A percentile compares a stretch with the other conserved stretches of the same genome.
phyloP scores from a whole-genome alignment of 179 eudicot genomes.

The Pouteria campechiana region DNA sequence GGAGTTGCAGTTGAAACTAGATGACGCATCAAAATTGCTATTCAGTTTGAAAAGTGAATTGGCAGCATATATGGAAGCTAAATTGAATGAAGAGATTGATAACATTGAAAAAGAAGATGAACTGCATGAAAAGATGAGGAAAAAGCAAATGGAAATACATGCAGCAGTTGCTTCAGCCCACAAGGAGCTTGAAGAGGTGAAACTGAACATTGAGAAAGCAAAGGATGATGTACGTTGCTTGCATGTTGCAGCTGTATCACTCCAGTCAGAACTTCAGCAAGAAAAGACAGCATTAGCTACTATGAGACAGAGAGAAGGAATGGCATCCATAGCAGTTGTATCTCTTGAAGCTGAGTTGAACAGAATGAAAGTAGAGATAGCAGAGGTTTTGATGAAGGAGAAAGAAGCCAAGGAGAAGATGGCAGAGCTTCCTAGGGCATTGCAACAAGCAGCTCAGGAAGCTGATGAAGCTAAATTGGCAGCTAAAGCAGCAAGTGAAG shows the following conservation, averaged over 20 bases:
- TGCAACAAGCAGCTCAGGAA: constrained; percentile 64
- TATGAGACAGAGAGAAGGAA: constrained; percentile 64
- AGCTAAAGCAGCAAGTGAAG: constrained; percentile 50
- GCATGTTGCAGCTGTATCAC: constrained; percentile 48
- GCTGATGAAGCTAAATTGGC: constrained; percentile 63
- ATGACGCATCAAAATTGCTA: constrained; percentile 41
- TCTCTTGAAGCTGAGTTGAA: constrained; percentile 75
- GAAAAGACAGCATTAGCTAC: constrained; percentile 43
- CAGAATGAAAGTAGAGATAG: constrained; percentile 49
- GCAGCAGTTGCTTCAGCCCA: constrained; percentile 35
- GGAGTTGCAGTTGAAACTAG: constrained; percentile 56
- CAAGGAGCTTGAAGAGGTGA: constrained; percentile 74
- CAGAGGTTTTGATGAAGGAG: constrained; percentile 43
- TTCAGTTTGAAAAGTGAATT: constrained; percentile 56
- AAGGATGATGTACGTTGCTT: constrained; percentile 50
- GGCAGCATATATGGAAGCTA: constrained; percentile 68
- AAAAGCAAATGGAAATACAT: constrained; percentile 35
- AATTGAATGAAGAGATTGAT: constrained; percentile 26
- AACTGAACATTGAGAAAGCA: constrained; percentile 52
- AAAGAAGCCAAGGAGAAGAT: constrained; percentile 55
- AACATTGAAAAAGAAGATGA: neutral
- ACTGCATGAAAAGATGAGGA: constrained; percentile 12
- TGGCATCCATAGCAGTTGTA: constrained; percentile 53
- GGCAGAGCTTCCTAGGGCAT: constrained; percentile 57
- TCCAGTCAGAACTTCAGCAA: constrained; percentile 53